A percentile compares a stretch with the other conserved stretches of the same genome.
phyloP scores from a whole-genome alignment of 176 grass and related monocot genomes.

The Lolium multiflorum region DNA sequence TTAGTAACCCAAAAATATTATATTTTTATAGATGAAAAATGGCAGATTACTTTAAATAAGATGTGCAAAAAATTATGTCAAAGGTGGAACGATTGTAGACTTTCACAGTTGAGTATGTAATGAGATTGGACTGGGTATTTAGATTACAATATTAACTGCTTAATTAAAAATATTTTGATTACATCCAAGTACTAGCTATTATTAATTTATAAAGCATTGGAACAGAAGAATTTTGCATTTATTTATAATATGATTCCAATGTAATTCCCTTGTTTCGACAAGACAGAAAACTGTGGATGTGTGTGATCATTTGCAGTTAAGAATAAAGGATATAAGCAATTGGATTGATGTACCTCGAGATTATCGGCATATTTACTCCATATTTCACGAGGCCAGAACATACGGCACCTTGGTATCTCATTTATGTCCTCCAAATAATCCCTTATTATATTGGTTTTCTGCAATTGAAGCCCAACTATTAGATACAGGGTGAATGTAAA shows the following conservation, averaged over 20 bases:
- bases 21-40: not conserved
- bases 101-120: not conserved
- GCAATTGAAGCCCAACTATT: conserved; percentile 45
- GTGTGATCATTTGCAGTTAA: not conserved
- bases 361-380: conserved; percentile 95
- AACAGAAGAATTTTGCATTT: not conserved
- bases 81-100: not conserved
- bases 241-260: not conserved
- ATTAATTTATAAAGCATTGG: not conserved
- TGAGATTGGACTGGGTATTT: not conserved
- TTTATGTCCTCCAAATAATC: conserved; percentile 99
- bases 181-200: not conserved
- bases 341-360: conserved; percentile 71
- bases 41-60: not conserved
- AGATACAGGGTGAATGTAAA: conserved; percentile 10
- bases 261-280: not conserved
- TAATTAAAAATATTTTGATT: not conserved
- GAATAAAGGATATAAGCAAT: conserved; percentile 8
- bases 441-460: conserved; percentile 99
- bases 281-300: not conserved
- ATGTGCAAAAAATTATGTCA: not conserved
- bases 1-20: conserved; percentile 1
- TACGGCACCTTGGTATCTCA: conserved; percentile 90
- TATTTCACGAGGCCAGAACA: conserved; percentile 98
- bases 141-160: conserved; percentile 10